Evolutionary conservation across 306 rosid species (phyloP), one percentile per base, ranked within the genome.

Genomic region (Heteromeles arbutifolia): DNA sequence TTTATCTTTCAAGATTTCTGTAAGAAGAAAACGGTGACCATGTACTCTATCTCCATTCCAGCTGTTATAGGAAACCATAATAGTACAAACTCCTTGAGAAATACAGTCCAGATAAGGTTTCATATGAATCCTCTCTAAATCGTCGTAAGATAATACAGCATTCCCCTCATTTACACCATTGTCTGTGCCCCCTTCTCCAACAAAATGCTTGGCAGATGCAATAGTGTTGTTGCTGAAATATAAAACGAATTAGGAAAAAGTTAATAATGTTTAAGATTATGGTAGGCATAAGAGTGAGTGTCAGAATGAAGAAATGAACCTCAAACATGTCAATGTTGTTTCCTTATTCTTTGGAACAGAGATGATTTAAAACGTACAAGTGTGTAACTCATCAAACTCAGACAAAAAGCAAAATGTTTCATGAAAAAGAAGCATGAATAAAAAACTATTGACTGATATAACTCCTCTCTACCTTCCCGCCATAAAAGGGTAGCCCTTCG

Each of bases 201-300:
- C 93, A 85, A 90, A 93, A 85, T 93, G 97, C 85, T 93, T 93
- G 45, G 98, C 93, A 78, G 89, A 90, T 12, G 97, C 98, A 28
- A 86, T 69, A 19, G 85, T 87, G 54, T 45, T 84, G 61, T 54
- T 81, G 83, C 93, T 93, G 89, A 56, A 72, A 68, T 41, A 54
- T 54, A 34, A 54, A 8, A 21, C 4, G 2, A 54, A 22, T 54
- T 8, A 54, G 61, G 53, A 14, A 45, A n/a, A 34, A 54, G n/a
- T 8, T 54, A 1, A 21, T 21, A 56, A 56, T 56, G 22, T 56
- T 22, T 56, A 22, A 7, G 14, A 54, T 56, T 34, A 6, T 56
- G 13, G 61, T 56, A 56, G 5, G 61, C 26, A 56, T n/a, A 56
- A 14, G 19, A 48, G 19, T 48, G 19, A n/a, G 26, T 56, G 11